These are phyloP conservation scores for Oryza officinalis DNA, from an alignment of 176 grass and related monocot species.

Conservation along the genomic window DNA sequence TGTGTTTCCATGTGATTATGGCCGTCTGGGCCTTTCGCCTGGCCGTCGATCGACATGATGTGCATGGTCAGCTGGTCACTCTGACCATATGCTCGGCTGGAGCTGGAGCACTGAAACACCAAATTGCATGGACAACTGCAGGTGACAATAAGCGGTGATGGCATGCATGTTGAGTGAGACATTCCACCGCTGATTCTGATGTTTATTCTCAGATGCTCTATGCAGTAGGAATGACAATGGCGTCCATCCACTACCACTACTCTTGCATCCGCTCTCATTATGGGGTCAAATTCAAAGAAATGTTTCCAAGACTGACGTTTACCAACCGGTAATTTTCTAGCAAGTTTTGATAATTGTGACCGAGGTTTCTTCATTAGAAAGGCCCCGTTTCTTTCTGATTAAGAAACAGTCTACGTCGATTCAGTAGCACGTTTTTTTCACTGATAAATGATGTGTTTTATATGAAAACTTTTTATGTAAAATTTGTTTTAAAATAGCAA, in stretches of 20 bases:
- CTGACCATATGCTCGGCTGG: neutral
- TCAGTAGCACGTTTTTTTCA: too few species aligned
- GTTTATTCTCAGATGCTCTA: slow-evolving; percentile 9
- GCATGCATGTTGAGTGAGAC: neutral
- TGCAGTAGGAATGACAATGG: neutral
- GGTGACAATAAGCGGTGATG: neutral
- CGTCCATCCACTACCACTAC: neutral
- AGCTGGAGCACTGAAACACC: neutral
- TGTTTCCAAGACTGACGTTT: too few species aligned
- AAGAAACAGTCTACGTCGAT: too few species aligned
- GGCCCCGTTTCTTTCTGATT: too few species aligned
- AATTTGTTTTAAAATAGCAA: too few species aligned
- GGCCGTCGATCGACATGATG: neutral
- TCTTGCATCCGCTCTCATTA: neutral
- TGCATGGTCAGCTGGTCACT: neutral
- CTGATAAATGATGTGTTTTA: too few species aligned
- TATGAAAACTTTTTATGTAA: too few species aligned
- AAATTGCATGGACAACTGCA: neutral
- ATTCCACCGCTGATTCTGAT: slow-evolving; percentile 15
- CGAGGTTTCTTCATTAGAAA: too few species aligned
- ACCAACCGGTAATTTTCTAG: too few species aligned
- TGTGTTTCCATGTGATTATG: neutral
- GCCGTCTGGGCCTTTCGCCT: neutral
- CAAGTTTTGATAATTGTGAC: too few species aligned
- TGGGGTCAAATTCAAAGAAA: neutral